phyloP scores from a whole-genome alignment of 2,329 filamentous ascomycete species.

The Aspergillus ochraceoroseus region DNA sequence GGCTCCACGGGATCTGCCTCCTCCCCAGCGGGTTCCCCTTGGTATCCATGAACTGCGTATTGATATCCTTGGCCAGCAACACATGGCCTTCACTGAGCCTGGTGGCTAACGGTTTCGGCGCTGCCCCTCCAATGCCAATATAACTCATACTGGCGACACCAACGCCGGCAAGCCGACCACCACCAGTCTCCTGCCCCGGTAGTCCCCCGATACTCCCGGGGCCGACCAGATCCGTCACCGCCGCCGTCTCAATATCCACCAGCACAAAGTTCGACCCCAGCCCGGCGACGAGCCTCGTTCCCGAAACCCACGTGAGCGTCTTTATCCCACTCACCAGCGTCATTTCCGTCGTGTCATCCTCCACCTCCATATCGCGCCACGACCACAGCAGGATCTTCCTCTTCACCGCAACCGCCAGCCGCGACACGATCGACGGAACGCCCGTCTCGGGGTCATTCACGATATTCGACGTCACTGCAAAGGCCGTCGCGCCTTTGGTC shows the following conservation, averaged over 20 bases:
- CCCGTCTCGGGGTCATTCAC: conserved; percentile 81
- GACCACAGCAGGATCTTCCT: conserved; percentile 84
- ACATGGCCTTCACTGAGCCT: conserved; percentile 77
- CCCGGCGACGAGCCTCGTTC: conserved; percentile 79
- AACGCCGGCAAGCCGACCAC: conserved; percentile 75
- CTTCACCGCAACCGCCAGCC: conserved; percentile 89
- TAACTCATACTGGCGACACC: conserved; percentile 89
- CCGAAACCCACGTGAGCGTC: conserved; percentile 84
- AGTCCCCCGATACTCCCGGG: conserved; percentile 66
- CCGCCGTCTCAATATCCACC: conserved; percentile 72
- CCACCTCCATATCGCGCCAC: conserved; percentile 92
- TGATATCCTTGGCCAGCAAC: conserved; percentile 94
- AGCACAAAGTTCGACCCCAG: conserved; percentile 89
- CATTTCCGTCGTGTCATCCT: conserved; percentile 67
- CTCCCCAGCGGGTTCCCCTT: conserved; percentile 76
- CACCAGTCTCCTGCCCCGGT: conserved; percentile 60
- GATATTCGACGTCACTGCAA: conserved; percentile 93
- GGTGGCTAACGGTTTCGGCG: conserved; percentile 82
- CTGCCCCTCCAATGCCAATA: conserved; percentile 87
- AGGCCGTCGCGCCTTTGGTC: conserved; percentile 82
- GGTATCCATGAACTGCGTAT: conserved; percentile 84
- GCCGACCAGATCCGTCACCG: conserved; percentile 72
- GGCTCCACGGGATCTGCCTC: conserved; percentile 85
- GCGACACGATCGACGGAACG: conserved; percentile 87
- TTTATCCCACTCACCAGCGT: conserved; percentile 77